Conservation (phyloP, 2,329 filamentous ascomycete species). For the Sclerotinia trifoliorum region DNA sequence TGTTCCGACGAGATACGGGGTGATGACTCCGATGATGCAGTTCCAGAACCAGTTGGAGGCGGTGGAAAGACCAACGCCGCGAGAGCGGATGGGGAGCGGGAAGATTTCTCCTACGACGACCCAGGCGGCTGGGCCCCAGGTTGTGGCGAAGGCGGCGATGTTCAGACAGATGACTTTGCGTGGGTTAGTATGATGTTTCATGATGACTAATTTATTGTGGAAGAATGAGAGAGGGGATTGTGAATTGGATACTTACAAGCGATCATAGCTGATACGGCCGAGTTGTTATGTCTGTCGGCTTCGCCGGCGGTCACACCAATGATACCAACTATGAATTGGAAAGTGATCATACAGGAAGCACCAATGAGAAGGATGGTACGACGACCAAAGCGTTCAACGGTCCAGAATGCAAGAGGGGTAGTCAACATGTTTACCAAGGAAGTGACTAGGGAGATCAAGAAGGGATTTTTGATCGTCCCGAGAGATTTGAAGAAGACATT, state of each 20-base stretch:
- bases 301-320: slow-evolving; percentile 62
- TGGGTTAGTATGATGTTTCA: slow-evolving; percentile 46
- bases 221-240: slow-evolving; percentile 40
- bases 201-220: slow-evolving; percentile 67
- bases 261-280: slow-evolving; percentile 66
- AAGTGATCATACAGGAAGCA: slow-evolving; percentile 77
- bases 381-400: slow-evolving; percentile 80
- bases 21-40: slow-evolving; percentile 70
- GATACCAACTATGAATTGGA: slow-evolving; percentile 83
- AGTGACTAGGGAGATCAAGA: slow-evolving; percentile 82
- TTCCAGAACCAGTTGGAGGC: slow-evolving; percentile 91
- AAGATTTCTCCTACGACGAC: slow-evolving; percentile 87
- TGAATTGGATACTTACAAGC: slow-evolving; percentile 47
- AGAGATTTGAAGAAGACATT: slow-evolving; percentile 80
- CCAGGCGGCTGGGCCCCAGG: slow-evolving; percentile 78
- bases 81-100: slow-evolving; percentile 83
- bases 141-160: slow-evolving; percentile 89
- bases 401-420: slow-evolving; percentile 84
- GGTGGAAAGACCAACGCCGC: slow-evolving; percentile 82
- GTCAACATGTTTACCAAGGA: slow-evolving; percentile 85
- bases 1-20: slow-evolving; percentile 65
- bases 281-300: slow-evolving; percentile 53
- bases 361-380: slow-evolving; percentile 77
- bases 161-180: slow-evolving; percentile 72
- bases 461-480: slow-evolving; percentile 72